Percentiles rank a stretch among this genome's conserved stretches.
These are phyloP conservation scores for Myochromella boudieri DNA, from an alignment of 768 basidiomycete species.

Conservation along the genomic window DNA sequence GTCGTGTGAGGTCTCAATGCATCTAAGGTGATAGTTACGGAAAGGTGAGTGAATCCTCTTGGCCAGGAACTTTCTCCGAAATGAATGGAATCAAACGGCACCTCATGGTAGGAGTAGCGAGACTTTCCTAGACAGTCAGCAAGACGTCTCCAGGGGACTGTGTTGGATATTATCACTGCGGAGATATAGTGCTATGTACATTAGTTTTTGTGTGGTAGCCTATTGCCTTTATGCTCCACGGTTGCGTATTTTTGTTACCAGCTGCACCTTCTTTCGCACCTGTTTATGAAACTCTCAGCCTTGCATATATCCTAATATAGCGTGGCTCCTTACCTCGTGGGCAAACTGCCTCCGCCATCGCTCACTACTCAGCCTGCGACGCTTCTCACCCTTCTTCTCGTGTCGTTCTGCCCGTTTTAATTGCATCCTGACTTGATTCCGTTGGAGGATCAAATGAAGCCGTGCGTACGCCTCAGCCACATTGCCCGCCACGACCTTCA, in stretches of 20 bases:
- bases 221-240: slow-evolving; percentile 75
- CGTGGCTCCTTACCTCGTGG: slow-evolving; percentile 56
- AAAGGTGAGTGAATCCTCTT: no score
- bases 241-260: slow-evolving; percentile 76
- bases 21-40: no score
- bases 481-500: slow-evolving; percentile 42
- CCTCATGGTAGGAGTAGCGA: no score
- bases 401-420: slow-evolving; percentile 57
- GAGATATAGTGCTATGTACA: no score
- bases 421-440: slow-evolving; percentile 56
- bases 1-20: no score
- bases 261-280: slow-evolving; percentile 82
- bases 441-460: slow-evolving; percentile 49
- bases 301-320: slow-evolving; percentile 11
- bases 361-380: slow-evolving; percentile 70
- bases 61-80: no score
- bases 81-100: no score
- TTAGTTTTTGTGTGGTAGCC: no score
- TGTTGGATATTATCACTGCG: no score
- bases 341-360: slow-evolving; percentile 82
- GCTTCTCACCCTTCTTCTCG: slow-evolving; percentile 82
- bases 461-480: slow-evolving; percentile 46
- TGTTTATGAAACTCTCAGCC: slow-evolving; percentile 28
- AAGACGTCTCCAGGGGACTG: no score
- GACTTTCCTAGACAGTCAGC: no score